phyloP scores from a whole-genome alignment of 2,329 filamentous ascomycete genomes.

The Aspergillus clavatus region DNA sequence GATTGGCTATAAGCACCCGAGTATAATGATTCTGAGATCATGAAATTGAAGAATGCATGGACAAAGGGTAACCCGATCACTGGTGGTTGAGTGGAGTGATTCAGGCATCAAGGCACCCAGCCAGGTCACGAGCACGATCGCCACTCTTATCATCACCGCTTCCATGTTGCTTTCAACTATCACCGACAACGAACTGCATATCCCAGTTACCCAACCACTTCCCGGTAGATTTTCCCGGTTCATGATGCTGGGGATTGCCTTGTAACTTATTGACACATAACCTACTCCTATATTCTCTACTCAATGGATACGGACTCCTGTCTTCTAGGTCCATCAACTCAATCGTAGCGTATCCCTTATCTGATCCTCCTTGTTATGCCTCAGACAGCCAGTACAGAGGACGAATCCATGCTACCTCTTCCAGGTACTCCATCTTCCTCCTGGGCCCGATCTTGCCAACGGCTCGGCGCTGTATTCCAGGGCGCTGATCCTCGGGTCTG shows the following conservation, averaged over 20 bases:
- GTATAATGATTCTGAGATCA: neutral
- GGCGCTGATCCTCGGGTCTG: slow-evolving; percentile 68
- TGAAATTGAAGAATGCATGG: too few species aligned
- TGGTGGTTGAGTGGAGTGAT: neutral
- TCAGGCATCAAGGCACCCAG: neutral
- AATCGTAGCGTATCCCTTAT: slow-evolving; percentile 1
- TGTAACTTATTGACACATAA: too few species aligned
- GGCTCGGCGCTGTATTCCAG: slow-evolving; percentile 59
- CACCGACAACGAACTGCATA: too few species aligned
- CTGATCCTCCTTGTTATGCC: slow-evolving; percentile 21
- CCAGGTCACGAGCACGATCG: neutral
- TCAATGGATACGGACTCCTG: neutral
- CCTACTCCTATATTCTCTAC: neutral
- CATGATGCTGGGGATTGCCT: neutral
- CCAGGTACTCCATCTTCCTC: slow-evolving; percentile 59
- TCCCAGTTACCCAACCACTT: neutral
- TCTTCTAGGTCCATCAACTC: neutral
- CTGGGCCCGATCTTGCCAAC: slow-evolving; percentile 67
- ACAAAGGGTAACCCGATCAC: too few species aligned
- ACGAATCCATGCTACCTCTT: slow-evolving; percentile 45
- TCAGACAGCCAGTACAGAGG: slow-evolving; percentile 17
- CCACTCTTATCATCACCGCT: neutral
- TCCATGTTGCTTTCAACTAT: neutral
- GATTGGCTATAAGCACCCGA: too few species aligned
- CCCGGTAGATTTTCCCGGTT: neutral